Percentiles rank a stretch among this genome's conserved stretches.
Conservation (phyloP, 1,284 basidiomycete species). For the Ceratorhiza oryzae-sativae region DNA sequence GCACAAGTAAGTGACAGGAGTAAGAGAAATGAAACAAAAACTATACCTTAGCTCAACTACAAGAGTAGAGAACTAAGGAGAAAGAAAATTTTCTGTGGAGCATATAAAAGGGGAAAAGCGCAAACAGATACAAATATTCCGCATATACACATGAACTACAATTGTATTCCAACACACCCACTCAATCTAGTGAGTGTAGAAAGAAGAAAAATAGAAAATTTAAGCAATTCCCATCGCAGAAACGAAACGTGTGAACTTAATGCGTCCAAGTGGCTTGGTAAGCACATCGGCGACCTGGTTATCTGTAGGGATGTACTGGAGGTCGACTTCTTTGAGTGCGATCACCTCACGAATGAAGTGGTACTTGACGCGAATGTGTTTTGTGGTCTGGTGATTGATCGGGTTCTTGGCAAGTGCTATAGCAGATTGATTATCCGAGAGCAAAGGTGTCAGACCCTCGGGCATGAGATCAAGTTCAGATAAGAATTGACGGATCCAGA, state of each 20-base stretch:
- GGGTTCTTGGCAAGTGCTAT: constrained; percentile 47
- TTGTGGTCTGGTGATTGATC: constrained; percentile 43
- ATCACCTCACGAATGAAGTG: constrained; percentile 49
- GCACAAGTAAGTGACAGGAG: not conserved
- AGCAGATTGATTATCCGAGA: constrained; percentile 46
- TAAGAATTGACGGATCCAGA: constrained; percentile 46
- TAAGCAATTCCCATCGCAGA: not conserved
- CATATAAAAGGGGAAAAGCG: not conserved
- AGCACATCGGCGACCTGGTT: constrained; percentile 55
- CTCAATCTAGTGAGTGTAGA: not conserved
- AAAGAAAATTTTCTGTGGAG: not conserved
- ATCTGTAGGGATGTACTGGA: constrained; percentile 48
- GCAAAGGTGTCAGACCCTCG: constrained; percentile 29
- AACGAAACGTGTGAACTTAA: not conserved
- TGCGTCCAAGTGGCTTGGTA: constrained; percentile 52
- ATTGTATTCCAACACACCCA: not conserved
- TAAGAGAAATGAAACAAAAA: not conserved
- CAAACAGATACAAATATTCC: not conserved
- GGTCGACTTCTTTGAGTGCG: constrained; percentile 45
- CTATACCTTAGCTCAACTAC: not conserved
- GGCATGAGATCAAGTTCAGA: constrained; percentile 26
- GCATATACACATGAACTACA: not conserved
- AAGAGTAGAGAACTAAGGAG: not conserved
- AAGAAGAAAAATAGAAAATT: not conserved
- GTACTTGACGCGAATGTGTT: constrained; percentile 49